These are phyloP conservation scores for Lasiodiplodia sp. DNA, from an alignment of 2,329 filamentous ascomycete genomes.

Conservation along the genomic window DNA sequence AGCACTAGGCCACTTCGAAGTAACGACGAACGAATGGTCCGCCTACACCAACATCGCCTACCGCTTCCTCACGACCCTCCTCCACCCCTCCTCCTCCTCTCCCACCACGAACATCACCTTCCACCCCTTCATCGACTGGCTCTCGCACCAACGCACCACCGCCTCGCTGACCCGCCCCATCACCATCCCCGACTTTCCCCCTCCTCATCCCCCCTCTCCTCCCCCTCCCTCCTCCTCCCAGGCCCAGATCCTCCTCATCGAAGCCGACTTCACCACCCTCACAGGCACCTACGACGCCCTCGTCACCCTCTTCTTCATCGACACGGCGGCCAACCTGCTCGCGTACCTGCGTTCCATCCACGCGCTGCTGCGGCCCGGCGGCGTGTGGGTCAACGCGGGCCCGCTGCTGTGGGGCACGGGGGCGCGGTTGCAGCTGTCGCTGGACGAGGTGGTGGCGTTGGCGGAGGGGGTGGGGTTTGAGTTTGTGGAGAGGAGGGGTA, in stretches of 20 bases:
- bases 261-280: constrained; percentile 63
- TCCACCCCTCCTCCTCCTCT: constrained; percentile 20
- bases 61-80: constrained; percentile 54
- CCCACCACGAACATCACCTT: constrained; percentile 41
- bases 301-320: constrained; percentile 67
- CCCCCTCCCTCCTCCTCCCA: too few relatives aligned
- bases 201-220: constrained; percentile 38
- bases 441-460: constrained; percentile 61
- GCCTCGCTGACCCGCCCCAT: constrained; percentile 57
- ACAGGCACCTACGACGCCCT: constrained; percentile 55
- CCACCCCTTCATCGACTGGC: constrained; percentile 63
- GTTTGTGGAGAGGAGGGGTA: constrained; percentile 55
- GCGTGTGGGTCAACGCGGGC: constrained; percentile 64
- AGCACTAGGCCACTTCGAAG: constrained; percentile 55
- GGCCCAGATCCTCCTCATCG: constrained; percentile 55
- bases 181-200: constrained; percentile 52
- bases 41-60: constrained; percentile 65
- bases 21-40: constrained; percentile 65
- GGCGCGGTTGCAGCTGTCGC: constrained; percentile 50
- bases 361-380: constrained; percentile 55
- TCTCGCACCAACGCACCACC: constrained; percentile 62
- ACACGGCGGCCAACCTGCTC: constrained; percentile 65
- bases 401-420: constrained; percentile 62
- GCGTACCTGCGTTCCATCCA: constrained; percentile 63
- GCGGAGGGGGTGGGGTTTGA: constrained; percentile 60